Evolutionary conservation across 139 green algal species (phyloP), one percentile per base, ranked within the genome.

Genomic region (Zygnema cylindricum): DNA sequence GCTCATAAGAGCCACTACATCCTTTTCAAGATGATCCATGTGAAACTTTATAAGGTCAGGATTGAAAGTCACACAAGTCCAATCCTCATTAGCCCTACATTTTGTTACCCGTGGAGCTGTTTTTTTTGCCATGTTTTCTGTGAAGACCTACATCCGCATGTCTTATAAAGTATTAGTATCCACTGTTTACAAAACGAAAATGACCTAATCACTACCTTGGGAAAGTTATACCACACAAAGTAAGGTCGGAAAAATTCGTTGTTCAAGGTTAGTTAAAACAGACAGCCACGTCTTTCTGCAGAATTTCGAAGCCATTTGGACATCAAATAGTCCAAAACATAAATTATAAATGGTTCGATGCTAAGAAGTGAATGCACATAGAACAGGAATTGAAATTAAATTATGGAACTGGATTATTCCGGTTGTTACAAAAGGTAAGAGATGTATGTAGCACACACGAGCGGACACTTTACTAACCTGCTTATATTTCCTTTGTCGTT

Each of bases 41-140:
- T 95, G 94, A 92, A 99, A 99, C 92, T 98, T 98, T 49, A 90
- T 87, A 33, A 99, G 93, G 91, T 99, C 98, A 7, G 98, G 98
- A 86, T 95, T 94, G 93, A 99, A 99, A 11, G 95, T 97, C 85
- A 99, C 95, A 87, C 92, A 95, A 0, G 98, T 99, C 95, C 95
- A 99, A 93, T 98, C 98, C 77, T 99, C 97, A n/a, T 40, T 95
- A 1, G 93, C 38, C 90, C 97, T 97, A 95, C 96, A 98, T 63
- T 93, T 91, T 0, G 77, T 96, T 85, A 99, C 96, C 7, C 92
- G 78, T 0, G 96, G 96, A 73, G 94, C 82, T 22, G 55, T 88
- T 82, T 96, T 97, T 11, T 71, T 69, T 36, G 38, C 82, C 94
- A 95, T 95, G 92, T 95, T 95, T 76, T 94, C 43, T 1, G 33